A percentile compares a stretch with the other conserved stretches of the same genome.
Evolutionary conservation across 225 moss, liverwort and hornwort species (phyloP).

Genomic region (Sphagnum contortum): DNA sequence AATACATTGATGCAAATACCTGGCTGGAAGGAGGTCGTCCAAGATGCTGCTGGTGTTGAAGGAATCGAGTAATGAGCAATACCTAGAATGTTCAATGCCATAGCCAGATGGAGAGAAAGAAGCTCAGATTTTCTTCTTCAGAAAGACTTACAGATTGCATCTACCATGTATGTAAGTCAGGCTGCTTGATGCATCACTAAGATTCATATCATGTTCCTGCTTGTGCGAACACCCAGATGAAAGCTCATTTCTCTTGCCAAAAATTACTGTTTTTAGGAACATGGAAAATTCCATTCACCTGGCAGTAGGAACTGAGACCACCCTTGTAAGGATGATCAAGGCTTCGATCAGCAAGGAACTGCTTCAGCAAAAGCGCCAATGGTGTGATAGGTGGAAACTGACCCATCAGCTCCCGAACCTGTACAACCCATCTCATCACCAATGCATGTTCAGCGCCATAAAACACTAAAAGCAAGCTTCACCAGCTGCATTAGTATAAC

Average conservation of each 20-base stretch:
- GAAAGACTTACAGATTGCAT: no score
- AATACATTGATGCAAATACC: conserved; percentile 15
- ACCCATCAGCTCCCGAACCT: conserved; percentile 89
- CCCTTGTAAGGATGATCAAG: conserved; percentile 84
- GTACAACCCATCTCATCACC: conserved; percentile 7
- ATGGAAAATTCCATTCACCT: conserved; percentile 31
- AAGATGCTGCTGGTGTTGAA: conserved; percentile 81
- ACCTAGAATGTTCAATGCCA: conserved; percentile 28
- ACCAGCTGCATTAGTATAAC: not conserved
- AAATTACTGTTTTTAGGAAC: not conserved
- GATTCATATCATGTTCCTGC: no score
- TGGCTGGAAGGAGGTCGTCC: conserved; percentile 57
- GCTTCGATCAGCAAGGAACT: conserved; percentile 86
- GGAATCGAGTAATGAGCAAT: conserved; percentile 69
- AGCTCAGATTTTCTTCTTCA: not conserved
- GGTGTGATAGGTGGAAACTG: conserved; percentile 80
- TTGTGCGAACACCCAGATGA: no score
- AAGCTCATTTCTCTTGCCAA: no score
- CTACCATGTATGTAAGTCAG: no score
- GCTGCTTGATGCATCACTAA: no score
- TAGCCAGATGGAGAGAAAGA: not conserved
- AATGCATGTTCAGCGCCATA: not conserved
- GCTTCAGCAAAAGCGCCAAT: conserved; percentile 74
- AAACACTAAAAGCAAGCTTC: not conserved
- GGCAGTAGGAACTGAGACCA: conserved; percentile 82